Base-by-base conservation (phyloP, 1,284 basidiomycete genomes). In the Fomitopsis palustris region DNA sequence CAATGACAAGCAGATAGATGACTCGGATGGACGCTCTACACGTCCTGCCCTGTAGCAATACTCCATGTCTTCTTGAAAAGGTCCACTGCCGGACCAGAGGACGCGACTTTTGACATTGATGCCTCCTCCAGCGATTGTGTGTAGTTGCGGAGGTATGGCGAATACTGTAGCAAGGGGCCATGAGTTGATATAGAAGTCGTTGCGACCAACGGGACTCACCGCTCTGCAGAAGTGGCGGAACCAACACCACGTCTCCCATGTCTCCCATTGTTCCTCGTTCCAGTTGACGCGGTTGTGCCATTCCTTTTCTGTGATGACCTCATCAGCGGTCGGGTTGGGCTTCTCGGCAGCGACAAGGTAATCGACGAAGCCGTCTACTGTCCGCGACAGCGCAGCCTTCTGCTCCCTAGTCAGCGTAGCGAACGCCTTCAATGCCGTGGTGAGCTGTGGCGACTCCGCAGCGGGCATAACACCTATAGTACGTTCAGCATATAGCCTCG, bases 181-280 rank as follows among this genome's bases (percentile, higher is more conserved):
- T n/a, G n/a, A n/a, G n/a, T n/a, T n/a, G n/a, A n/a, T n/a, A n/a
- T n/a, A 16, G 9, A 9, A 3, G 16, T 14, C 25, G 16, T 25
- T 3, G 17, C 8, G 10, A 23, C 42, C n/a, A 27, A 6, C 27
- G 5, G 14, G 5, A 23, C 88, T 68, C 61, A 94, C 92, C 70
- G 76, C 79, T 68, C 92, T 78, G 72, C 88, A 90, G 76, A 93
- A 93, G 67, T 95, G 90, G 60, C 89, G 79, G 67, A 90, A 93
- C 92, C 92, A 94, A 5, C 88, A 86, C 87, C 90, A 92, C 0
- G 88, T 89, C 74, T 90, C 87, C 91, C 91, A 93, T 4, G 81
- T 78, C 67, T 81, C 80, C 92, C 93, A 95, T 58, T 88, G 84
- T 27, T 84, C 79, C 42, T 82, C 78, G 38, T 77, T 77, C 90